Evolutionary conservation across 306 rosid species (phyloP), one percentile per base, ranked within the genome.

Genomic region (Prunus kanzakura): DNA sequence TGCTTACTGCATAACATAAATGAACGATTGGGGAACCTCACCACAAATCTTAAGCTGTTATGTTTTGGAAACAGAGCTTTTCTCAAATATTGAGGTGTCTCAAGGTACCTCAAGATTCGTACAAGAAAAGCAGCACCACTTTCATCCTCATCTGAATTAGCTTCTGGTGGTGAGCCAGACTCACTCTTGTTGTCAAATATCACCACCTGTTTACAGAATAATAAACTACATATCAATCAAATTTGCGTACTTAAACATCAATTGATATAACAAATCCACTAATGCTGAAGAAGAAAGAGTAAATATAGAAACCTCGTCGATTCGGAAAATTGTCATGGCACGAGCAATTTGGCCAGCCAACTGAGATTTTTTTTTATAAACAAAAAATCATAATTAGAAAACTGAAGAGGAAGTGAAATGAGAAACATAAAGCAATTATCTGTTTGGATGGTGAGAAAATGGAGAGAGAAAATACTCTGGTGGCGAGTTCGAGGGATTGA

Each of bases 341-440:
- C 99, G 99, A 67, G 99, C 97, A 46, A 96, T 91, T 84, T 91
- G 97, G 79, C 99, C 90, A 82, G 97, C 98, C 86, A 96, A 78
- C 99, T 96, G 85, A 64, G 13, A 80, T 61, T 51, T 27, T 58
- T 49, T 74, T 55, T 12, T 35, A 67, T 27, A 45, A 67, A 49
- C 25, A 72, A 76, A 79, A 61, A n/a, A 60, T 68, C 41, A 8
- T 13, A 6, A 54, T 18, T 6, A 54, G 30, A 20, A 27, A 23
- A 66, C 15, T 20, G 66, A 54, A 55, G 46, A 43, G 29, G 49
- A 27, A 45, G 46, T 73, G 43, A 15, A 57, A 43, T 12, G 57
- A 41, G 9, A 41, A 68, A 68, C 18, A 60, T 4, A 60, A 60
- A 63, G 45, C 6, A 35, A 35, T 35, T 32, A 35, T 64, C 49